Evolutionary conservation across 2,329 filamentous ascomycete species (phyloP).

Genomic region (Cladosporium sphaerospermum): DNA sequence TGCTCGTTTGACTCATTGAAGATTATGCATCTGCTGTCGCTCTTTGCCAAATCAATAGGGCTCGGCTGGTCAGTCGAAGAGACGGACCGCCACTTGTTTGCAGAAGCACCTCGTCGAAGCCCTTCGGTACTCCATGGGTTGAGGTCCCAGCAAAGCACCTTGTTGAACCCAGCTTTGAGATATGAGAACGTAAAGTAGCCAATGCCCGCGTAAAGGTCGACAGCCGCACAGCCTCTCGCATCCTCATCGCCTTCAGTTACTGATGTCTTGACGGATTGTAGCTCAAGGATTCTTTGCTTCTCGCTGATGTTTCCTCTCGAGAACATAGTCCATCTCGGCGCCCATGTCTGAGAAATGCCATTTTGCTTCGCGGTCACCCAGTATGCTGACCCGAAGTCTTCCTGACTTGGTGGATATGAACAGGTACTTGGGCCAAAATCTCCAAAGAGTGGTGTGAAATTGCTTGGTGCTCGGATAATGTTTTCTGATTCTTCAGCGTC

Average conservation of each 20-base stretch:
- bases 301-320: conserved; percentile 84
- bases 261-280: conserved; percentile 30
- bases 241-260: conserved; percentile 28
- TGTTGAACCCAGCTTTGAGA: conserved; percentile 57
- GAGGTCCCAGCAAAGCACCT: conserved; percentile 81
- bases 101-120: conserved; percentile 33
- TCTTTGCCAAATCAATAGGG: not conserved
- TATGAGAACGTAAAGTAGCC: conserved; percentile 92
- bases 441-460: conserved; percentile 64
- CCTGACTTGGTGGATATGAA: conserved; percentile 22
- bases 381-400: conserved; percentile 61
- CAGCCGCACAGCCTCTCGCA: conserved; percentile 31
- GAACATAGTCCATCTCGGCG: conserved; percentile 90
- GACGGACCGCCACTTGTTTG: conserved; percentile 34
- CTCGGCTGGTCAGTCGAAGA: not conserved
- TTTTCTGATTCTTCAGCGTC: conserved; percentile 45
- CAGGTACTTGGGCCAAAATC: conserved; percentile 58
- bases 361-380: conserved; percentile 74
- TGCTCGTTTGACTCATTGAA: conserved; percentile 37
- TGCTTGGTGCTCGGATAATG: conserved; percentile 64
- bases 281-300: conserved; percentile 65
- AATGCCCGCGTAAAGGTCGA: conserved; percentile 88
- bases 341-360: conserved; percentile 77
- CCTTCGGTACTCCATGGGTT: conserved; percentile 54
- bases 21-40: conserved; percentile 27